Conservation (phyloP, 441 rosid genomes). For the Adansonia rubrostipa region DNA sequence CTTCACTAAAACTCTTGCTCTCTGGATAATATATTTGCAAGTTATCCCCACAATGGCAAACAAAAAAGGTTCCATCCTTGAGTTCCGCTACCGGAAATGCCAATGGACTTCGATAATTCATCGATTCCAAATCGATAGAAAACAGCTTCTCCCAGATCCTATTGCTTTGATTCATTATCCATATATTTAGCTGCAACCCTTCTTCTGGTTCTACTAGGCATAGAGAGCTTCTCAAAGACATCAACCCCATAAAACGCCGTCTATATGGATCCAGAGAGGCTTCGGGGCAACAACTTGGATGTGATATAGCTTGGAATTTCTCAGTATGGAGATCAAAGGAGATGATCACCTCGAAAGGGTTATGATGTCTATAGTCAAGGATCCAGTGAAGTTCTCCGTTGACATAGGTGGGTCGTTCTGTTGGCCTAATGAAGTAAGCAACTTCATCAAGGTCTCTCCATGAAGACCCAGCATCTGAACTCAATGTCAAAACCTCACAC, state of each 20-base stretch:
- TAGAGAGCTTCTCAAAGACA: neutral
- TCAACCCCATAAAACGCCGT: neutral
- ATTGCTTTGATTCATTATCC: constrained; percentile 1
- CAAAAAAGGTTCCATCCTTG: constrained; percentile 5
- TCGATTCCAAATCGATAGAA: neutral
- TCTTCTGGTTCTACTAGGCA: neutral
- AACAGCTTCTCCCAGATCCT: neutral
- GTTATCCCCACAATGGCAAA: neutral
- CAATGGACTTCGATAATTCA: neutral
- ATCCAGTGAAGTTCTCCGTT: neutral
- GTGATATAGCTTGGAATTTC: neutral
- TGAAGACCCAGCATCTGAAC: neutral
- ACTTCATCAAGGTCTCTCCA: constrained; percentile 2
- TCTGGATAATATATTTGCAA: constrained; percentile 5
- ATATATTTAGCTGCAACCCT: neutral
- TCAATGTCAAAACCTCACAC: constrained; percentile 8
- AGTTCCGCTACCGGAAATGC: constrained; percentile 12
- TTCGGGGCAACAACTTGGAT: neutral
- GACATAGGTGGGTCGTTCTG: neutral
- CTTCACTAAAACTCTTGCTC: neutral
- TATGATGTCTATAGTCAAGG: neutral
- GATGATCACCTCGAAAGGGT: neutral
- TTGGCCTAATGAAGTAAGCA: neutral
- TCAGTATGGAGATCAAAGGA: neutral
- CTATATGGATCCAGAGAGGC: neutral